Evolutionary conservation across 2,329 filamentous ascomycete genomes (phyloP).

Genomic region (Pseudopyricularia javanii): DNA sequence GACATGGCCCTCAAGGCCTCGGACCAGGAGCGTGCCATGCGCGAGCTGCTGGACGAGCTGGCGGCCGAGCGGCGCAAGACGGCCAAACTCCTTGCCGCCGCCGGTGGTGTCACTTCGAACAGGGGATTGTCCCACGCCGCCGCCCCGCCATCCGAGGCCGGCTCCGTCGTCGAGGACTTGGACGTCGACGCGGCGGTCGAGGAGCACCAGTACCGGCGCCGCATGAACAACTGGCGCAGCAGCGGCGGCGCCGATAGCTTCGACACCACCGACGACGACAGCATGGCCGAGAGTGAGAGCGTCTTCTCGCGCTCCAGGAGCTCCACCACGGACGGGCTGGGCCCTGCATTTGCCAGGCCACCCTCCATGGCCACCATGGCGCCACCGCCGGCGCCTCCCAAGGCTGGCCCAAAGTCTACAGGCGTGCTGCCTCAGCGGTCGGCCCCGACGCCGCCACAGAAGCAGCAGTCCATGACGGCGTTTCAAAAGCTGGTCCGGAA

Average conservation of each 20-base stretch:
- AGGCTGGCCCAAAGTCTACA: background rate
- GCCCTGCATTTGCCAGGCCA: slow-evolving; percentile 3
- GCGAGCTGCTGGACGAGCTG: slow-evolving; percentile 29
- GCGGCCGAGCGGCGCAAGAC: slow-evolving; percentile 31
- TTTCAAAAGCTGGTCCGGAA: slow-evolving; percentile 36
- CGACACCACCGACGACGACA: slow-evolving; percentile 40
- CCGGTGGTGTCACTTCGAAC: background rate
- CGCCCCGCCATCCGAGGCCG: slow-evolving; percentile 15
- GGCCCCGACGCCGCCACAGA: background rate
- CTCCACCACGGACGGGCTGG: slow-evolving; percentile 25
- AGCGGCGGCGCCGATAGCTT: slow-evolving; percentile 28
- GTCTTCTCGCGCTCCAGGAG: slow-evolving; percentile 50
- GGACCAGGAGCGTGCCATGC: slow-evolving; percentile 38
- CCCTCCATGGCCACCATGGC: slow-evolving; percentile 4
- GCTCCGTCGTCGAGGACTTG: slow-evolving; percentile 35
- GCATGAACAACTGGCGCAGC: slow-evolving; percentile 21
- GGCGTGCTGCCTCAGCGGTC: slow-evolving; percentile 3
- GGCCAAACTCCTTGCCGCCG: slow-evolving; percentile 8
- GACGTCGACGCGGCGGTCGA: slow-evolving; percentile 39
- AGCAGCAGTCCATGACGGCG: slow-evolving; percentile 24
- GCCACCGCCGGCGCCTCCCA: slow-evolving; percentile 4
- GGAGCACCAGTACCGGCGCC: slow-evolving; percentile 29
- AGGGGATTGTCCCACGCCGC: slow-evolving; percentile 7
- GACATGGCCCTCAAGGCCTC: slow-evolving; percentile 40
- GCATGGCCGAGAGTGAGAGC: slow-evolving; percentile 29